Base-by-base conservation (phyloP, 1,284 basidiomycete species). In the Pseudozyma hubeiensis region DNA sequence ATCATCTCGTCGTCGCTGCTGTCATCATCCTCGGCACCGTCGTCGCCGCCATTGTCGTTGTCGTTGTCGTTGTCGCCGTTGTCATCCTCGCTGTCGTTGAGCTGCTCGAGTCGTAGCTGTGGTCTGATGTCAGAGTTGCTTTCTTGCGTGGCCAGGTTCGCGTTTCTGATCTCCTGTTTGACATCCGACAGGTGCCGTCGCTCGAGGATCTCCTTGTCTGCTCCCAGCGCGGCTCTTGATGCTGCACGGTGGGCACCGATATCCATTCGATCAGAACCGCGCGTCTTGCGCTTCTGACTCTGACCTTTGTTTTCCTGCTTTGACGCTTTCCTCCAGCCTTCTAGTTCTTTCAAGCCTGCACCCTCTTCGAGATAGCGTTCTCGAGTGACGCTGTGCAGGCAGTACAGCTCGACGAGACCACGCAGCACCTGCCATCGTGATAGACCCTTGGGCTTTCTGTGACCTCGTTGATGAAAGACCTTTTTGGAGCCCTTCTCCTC, bases 341-440 rank as follows among this genome's bases (percentile, higher is more conserved):
- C 46, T 0, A 81, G 57, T 49, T 52, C 43, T 39, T 62, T 65
- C 34, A 84, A 59, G 1, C 81, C 82, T 3, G 80, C 80, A 10
- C 80, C 80, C 30, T 84, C 79, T 3, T 45, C 49, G 7, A 80
- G 59, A 46, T 77, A 83, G 29, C 69, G 75, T 43, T 76, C 66
- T 19, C 81, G 63, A 10, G 82, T 84, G 7, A 83, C 82, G 19
- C 66, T 64, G 39, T 84, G 81, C 40, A 84, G 46, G 41, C 76
- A 80, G 37, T 70, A 73, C 14, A 84, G 69, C 66, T 84, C 82
- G 10, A 81, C 34, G 6, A 84, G 17, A 24, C 81, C 78, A 9
- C 80, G 72, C 29, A 80, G 9, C 19, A 83, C 78, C 54, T 84
- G 80, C 57, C 76, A 78, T 16, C 67, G 65, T 1, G 67, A 72